Evolutionary conservation across 805 yeast genomes (phyloP).

Genomic region (Suhomyces xylopsoci): DNA sequence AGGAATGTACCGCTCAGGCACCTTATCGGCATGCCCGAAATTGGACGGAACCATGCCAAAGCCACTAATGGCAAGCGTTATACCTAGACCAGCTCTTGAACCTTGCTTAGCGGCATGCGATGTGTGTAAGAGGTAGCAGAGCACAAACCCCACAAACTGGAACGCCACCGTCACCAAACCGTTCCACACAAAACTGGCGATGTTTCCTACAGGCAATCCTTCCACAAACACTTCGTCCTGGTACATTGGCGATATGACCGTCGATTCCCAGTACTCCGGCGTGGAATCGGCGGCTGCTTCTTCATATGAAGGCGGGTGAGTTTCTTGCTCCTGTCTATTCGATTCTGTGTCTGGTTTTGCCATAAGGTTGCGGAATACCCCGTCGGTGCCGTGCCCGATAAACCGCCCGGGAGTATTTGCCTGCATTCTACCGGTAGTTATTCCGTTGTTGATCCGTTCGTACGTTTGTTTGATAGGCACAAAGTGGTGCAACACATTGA

Average conservation of each 20-base stretch:
- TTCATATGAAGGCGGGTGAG: slow-evolving; percentile 81
- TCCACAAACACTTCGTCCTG: slow-evolving; percentile 91
- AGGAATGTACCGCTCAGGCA: slow-evolving; percentile 34
- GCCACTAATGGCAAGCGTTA: slow-evolving; percentile 73
- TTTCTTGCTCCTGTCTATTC: slow-evolving; percentile 39
- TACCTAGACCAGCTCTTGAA: slow-evolving; percentile 85
- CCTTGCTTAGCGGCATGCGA: slow-evolving; percentile 98
- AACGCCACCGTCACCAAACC: slow-evolving; percentile 83
- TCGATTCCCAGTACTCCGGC: slow-evolving; percentile 96
- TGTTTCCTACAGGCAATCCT: slow-evolving; percentile 91
- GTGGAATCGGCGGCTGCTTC: slow-evolving; percentile 93
- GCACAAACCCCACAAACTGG: slow-evolving; percentile 88
- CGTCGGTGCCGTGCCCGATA: slow-evolving; percentile 61
- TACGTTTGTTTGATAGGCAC: slow-evolving; percentile 43
- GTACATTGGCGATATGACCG: slow-evolving; percentile 73
- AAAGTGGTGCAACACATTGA: slow-evolving; percentile 30
- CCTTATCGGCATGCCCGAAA: slow-evolving; percentile 33
- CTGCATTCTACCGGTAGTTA: slow-evolving; percentile 42
- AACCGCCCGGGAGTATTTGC: slow-evolving; percentile 42
- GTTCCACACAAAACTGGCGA: slow-evolving; percentile 90
- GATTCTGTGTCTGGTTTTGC: slow-evolving; percentile 76
- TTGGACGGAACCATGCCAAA: slow-evolving; percentile 37
- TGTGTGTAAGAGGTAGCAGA: slow-evolving; percentile 88
- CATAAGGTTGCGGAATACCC: slow-evolving; percentile 86
- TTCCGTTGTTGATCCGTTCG: slow-evolving; percentile 40